Evolutionary conservation across 2,329 filamentous ascomycete species (phyloP).

Genomic region (Botrytis hyacinthi): DNA sequence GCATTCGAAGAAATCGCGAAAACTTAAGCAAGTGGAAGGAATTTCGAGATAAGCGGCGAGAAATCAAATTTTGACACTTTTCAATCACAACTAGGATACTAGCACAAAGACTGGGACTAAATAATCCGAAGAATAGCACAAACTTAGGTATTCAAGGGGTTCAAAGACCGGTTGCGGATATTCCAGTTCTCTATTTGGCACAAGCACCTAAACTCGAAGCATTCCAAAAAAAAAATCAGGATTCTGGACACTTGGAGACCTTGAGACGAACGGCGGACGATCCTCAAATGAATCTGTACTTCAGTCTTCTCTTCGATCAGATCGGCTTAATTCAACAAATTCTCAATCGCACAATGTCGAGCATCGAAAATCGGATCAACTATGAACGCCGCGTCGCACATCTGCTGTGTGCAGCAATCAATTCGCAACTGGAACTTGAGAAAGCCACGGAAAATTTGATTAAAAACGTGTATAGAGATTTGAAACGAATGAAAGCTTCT

Average conservation of each 20-base stretch:
- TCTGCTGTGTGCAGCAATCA: not conserved
- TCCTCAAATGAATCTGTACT: not conserved
- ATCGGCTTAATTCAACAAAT: not conserved
- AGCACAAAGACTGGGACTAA: not conserved
- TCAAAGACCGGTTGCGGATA: not conserved
- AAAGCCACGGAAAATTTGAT: not conserved
- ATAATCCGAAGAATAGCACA: not conserved
- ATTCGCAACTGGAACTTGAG: constrained; percentile 8
- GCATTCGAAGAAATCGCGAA: not conserved
- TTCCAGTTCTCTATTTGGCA: not conserved
- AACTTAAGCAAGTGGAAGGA: not conserved
- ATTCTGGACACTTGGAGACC: not conserved
- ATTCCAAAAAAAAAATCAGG: not conserved
- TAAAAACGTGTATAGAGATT: not conserved
- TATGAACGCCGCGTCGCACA: not conserved
- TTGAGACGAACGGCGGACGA: not conserved
- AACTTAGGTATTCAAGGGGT: not conserved
- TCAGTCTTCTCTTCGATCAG: not conserved
- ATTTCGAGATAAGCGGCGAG: not conserved
- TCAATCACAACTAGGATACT: not conserved
- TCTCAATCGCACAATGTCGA: not conserved
- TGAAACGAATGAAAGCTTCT: not conserved
- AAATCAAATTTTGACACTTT: not conserved
- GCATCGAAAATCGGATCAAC: not conserved
- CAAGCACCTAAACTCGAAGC: not conserved